These are phyloP conservation scores for Komagataea norvegica DNA, from an alignment of 1,139 yeast genomes.

Conservation along the genomic window DNA sequence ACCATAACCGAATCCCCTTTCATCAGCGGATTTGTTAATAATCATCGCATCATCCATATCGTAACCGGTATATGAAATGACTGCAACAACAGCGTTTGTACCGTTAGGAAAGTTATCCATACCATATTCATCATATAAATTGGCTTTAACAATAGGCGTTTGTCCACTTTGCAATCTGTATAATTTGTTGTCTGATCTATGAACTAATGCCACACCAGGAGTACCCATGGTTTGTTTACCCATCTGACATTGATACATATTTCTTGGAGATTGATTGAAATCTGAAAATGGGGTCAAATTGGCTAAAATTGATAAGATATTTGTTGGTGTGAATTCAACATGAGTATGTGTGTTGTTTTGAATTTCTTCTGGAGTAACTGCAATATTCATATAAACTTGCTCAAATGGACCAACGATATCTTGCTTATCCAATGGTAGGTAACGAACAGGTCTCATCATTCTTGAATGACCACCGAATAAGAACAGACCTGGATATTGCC, in stretches of 20 bases:
- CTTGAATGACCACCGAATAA: slow-evolving; percentile 89
- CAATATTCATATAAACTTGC: slow-evolving; percentile 94
- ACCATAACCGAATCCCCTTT: slow-evolving; percentile 97
- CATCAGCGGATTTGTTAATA: slow-evolving; percentile 93
- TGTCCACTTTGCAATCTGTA: slow-evolving; percentile 94
- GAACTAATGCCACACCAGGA: slow-evolving; percentile 91
- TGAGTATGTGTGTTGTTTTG: slow-evolving; percentile 78
- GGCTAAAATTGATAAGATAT: slow-evolving; percentile 88
- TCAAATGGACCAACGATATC: slow-evolving; percentile 97
- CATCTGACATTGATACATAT: slow-evolving; percentile 99
- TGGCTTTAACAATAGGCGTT: slow-evolving; percentile 95
- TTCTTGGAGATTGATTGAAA: slow-evolving; percentile 98
- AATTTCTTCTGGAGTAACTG: slow-evolving; percentile 92
- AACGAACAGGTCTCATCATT: slow-evolving; percentile 94
- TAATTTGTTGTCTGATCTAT: slow-evolving; percentile 91
- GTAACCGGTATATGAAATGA: slow-evolving; percentile 95
- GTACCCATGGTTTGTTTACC: slow-evolving; percentile 99
- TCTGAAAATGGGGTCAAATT: slow-evolving; percentile 97
- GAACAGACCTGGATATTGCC: slow-evolving; percentile 96
- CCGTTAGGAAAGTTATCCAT: slow-evolving; percentile 99
- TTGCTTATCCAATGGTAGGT: slow-evolving; percentile 74
- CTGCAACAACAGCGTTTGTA: slow-evolving; percentile 97
- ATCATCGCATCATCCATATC: slow-evolving; percentile 99
- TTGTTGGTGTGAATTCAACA: slow-evolving; percentile 93
- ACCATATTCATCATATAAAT: slow-evolving; percentile 90